Base-by-base conservation (phyloP, 2,329 filamentous ascomycete species). In the Tolypocladium endophyticum region DNA sequence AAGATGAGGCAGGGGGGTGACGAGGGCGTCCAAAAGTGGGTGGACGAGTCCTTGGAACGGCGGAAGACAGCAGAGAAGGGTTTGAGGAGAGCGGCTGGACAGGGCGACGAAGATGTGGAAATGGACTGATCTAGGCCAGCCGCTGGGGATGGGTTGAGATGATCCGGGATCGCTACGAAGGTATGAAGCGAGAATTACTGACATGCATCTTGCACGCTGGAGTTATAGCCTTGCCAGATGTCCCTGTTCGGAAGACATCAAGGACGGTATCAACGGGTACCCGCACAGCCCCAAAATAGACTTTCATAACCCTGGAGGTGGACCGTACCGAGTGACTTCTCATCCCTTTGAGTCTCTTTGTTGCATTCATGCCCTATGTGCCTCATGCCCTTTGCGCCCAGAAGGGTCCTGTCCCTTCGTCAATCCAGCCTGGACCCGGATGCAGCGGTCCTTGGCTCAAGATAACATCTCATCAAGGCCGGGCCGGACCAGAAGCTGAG, bases 21-120 rank as follows among this genome's bases (percentile, higher is more conserved):
- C 3, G 82, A 78, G 16, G 85, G 79, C 16, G 94, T 93, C 72
- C 81, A 87, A 1, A 77, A 78, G 67, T 95, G 90, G 90, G 76
- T 94, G 20, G 82, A 84, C 58, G 85, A 89, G 60, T 85, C 85
- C 20, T 81, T 87, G 74, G 75, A 76, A 63, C 80, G 81, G 70
- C 86, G 77, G 68, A 72, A 73, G 66, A 65, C 70, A 20, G 70
- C 73, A 3, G 75, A 79, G 66, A 69, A 67, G 64, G 66, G 70
- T 12, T 30, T 67, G 61, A 63, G 68, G 35, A 69, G 70, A 62
- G 71, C 70, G 60, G 64, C 61, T 7, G 63, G 65, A 9, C 72
- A 71, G 60, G 72, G 73, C 2, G 71, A 70, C 28, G 74, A 69
- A 0, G 77, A 77, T 64, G 71, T 76, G 14, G 75, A 78, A 54